Evolutionary conservation across 1,284 basidiomycete genomes (phyloP), one percentile per base, ranked within the genome.

Genomic region (Mycena sp.): DNA sequence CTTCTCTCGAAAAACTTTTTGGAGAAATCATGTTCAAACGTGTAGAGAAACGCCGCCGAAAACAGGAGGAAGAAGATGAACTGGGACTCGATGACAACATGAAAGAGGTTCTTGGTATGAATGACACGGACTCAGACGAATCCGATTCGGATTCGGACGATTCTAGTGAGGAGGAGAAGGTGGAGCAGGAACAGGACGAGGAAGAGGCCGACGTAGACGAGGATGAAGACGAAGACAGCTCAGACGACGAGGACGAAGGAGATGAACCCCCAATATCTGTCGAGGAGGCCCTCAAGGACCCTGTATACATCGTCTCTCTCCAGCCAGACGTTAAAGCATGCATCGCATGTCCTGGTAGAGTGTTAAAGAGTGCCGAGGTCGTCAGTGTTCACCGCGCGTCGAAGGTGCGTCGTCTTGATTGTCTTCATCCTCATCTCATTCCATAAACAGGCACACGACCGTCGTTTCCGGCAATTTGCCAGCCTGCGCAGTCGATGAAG

Each of bases 21-120:
- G 53, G 54, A 59, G 5, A 23, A 29, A 51, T 68, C 65, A 93
- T 96, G 88, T 96, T 93, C 83, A 95, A 95, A 79, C 85, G 93
- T 64, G 85, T 93, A 10, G 87, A 89, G 69, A 91, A 88, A 74
- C 85, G 90, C 56, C 81, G 85, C 37, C 83, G 83, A 70, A 89
- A 85, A 70, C 84, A 83, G 65, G 83, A 89, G 72, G 81, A 89
- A 68, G 90, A 91, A 65, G 90, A 91, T 72, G 85, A 87, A 56
- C 80, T 89, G 32, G 91, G 90, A 0, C 71, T 93, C 6, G 87
- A 93, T 61, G 86, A 85, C 23, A 88, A 89, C 48, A 82, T 84
- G 80, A 93, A 87, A 71, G 88, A 89, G 61, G 78, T 87, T 37
- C 76, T 91, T n/a, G 92, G 91, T 12, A 74, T 93, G 64, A 82